Evolutionary conservation across 768 basidiomycete genomes (phyloP).

Genomic region (Suillus luteus): DNA sequence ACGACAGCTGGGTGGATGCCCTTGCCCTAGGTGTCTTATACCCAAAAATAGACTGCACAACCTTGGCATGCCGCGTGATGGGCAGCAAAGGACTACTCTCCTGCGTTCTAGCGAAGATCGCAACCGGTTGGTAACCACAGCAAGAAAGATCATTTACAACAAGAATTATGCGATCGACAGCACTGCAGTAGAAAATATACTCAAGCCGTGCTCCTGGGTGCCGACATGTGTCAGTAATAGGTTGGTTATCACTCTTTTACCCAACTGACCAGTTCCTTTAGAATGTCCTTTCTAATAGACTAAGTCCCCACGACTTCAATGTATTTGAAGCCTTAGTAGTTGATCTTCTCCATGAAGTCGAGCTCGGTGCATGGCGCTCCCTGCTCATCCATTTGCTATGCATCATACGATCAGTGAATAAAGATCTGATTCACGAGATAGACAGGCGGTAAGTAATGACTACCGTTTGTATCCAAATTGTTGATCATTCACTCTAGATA

Average conservation of each 20-base stretch:
- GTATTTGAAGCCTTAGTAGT: constrained; percentile 31
- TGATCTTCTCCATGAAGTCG: constrained; percentile 42
- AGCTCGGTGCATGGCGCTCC: constrained; percentile 40
- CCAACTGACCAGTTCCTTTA: constrained; percentile 13
- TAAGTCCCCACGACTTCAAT: constrained; percentile 24
- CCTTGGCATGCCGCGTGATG: constrained; percentile 32
- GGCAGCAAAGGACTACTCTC: neutral
- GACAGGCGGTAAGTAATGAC: neutral
- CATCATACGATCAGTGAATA: constrained; percentile 20
- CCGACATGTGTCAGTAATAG: constrained; percentile 14
- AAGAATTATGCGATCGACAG: constrained; percentile 13
- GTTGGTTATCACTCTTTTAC: neutral
- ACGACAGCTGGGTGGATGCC: constrained; percentile 26
- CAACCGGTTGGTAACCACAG: neutral
- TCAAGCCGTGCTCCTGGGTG: constrained; percentile 19
- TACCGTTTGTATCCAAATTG: neutral
- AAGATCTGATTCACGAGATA: neutral
- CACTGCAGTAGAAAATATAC: constrained; percentile 14
- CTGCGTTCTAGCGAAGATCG: constrained; percentile 6
- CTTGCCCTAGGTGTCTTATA: constrained; percentile 31
- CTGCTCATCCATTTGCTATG: constrained; percentile 38
- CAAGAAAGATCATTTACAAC: constrained; percentile 22
- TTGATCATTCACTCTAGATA: constrained; percentile 23
- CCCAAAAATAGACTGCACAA: constrained; percentile 15
- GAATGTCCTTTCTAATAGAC: constrained; percentile 38